Evolutionary conservation across 164 flowering plant genomes (phyloP), one percentile per base, ranked within the genome.

Genomic region (Piper betle): DNA sequence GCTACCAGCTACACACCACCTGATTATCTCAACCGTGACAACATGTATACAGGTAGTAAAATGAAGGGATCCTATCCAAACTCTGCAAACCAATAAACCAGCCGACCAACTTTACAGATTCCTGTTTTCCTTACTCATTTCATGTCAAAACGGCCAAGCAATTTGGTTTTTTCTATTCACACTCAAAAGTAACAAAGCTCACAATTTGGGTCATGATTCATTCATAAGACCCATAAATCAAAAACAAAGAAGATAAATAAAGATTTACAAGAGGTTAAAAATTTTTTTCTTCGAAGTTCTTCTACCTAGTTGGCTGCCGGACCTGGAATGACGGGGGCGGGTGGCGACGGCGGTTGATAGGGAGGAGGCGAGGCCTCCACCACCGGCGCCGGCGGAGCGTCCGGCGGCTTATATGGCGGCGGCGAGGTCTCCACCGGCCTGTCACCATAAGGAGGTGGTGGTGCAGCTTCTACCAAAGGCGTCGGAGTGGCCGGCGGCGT

Each of bases 321-420:
- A 55, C 39, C 39, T 11, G 3, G 39, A 11, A 55, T n/a, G 82
- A 74, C n/a, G 76, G 81, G 52, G 70, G 33, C 33, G 33, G 33
- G 33, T 25, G 33, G 33, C 33, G 33, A 1, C 33, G 33, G 33
- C 33, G 33, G 33, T 25, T 25, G 33, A 25, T 25, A 25, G 33
- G 33, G 33, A 25, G 33, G 33, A 1, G 33, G 33, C 33, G 33
- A 25, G 33, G 33, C 2, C 33, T 25, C 33, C 33, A 25, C 33
- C 33, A 25, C 33, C 2, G 33, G 33, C 33, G 33, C 33, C 33
- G 33, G 2, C 41, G 77, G 41, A 0, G 61, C 9, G 13, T 5
- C n/a, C 38, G 61, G 75, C 16, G 75, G 59, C 12, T 17, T 56
- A 3, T 61, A 33, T 6, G 20, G 18, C 1, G 77, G 68, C 42